These are phyloP conservation scores for Achaetomium macrosporum DNA, from an alignment of 2,329 filamentous ascomycete species.

Conservation along the genomic window DNA sequence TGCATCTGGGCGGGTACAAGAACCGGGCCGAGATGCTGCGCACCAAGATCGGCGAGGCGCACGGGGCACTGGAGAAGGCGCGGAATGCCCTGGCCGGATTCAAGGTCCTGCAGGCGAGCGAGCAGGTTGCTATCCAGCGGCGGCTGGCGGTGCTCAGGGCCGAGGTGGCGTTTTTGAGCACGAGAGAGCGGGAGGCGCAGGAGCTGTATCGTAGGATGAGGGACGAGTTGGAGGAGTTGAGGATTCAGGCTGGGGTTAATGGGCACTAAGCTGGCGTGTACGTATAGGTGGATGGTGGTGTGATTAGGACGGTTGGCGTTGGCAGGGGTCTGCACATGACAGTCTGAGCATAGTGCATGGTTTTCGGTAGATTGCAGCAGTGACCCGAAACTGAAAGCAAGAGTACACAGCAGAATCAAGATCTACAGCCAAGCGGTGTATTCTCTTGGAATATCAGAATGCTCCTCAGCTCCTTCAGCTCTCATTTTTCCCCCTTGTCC, in stretches of 20 bases:
- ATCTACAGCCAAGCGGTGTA: too few relatives aligned
- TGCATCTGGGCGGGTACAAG: constrained; percentile 86
- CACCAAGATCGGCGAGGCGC: constrained; percentile 71
- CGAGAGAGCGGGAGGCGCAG: constrained; percentile 83
- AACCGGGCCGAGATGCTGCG: constrained; percentile 75
- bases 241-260: constrained; percentile 21
- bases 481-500: not conserved
- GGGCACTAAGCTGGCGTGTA: not conserved
- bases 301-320: too few relatives aligned
- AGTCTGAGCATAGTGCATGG: too few relatives aligned
- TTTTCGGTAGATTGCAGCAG: too few relatives aligned
- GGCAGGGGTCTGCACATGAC: too few relatives aligned
- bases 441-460: too few relatives aligned
- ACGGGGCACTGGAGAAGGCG: constrained; percentile 67
- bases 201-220: constrained; percentile 71
- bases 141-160: constrained; percentile 70
- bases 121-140: constrained; percentile 67
- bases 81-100: constrained; percentile 67
- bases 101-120: constrained; percentile 68
- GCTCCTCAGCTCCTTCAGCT: not conserved
- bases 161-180: constrained; percentile 76
- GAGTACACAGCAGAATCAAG: too few relatives aligned
- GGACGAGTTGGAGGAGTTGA: constrained; percentile 68
- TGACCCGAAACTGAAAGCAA: too few relatives aligned
- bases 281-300: too few relatives aligned